phyloP scores from a whole-genome alignment of 2,329 filamentous ascomycete species.

The Talaromyces sp. region DNA sequence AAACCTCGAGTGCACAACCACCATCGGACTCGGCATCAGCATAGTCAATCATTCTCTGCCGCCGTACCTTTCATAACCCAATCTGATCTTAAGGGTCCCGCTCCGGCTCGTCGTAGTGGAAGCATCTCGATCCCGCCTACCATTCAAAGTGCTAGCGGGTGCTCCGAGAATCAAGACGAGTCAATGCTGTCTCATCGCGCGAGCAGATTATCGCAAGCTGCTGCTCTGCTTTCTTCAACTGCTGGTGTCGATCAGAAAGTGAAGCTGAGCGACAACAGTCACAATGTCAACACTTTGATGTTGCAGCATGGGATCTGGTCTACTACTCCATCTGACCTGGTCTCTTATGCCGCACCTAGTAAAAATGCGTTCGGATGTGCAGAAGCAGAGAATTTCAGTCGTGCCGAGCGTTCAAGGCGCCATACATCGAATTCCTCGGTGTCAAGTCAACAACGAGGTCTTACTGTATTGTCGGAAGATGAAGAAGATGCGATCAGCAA shows the following conservation, averaged over 20 bases:
- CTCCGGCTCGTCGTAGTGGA: slow-evolving; percentile 6
- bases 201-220: background rate
- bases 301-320: slow-evolving; percentile 10
- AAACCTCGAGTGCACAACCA: background rate
- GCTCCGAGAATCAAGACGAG: background rate
- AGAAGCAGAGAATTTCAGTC: background rate
- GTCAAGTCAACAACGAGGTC: slow-evolving; percentile 6
- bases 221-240: background rate
- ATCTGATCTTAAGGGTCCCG: background rate
- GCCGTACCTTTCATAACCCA: background rate
- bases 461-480: slow-evolving; percentile 11
- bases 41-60: slow-evolving; percentile 12
- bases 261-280: background rate
- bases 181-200: background rate
- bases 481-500: slow-evolving; percentile 12
- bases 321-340: background rate
- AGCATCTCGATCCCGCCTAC: slow-evolving; percentile 11
- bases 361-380: background rate
- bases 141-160: background rate
- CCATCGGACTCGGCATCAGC: slow-evolving; percentile 5
- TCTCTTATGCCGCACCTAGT: background rate
- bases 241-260: background rate
- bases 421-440: slow-evolving; percentile 2
- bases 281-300: slow-evolving; percentile 9
- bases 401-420: slow-evolving; percentile 2